Evolutionary conservation across 805 yeast species (phyloP), one percentile per base, ranked within the genome.

Genomic region (Suhomyces tanzawaensis): DNA sequence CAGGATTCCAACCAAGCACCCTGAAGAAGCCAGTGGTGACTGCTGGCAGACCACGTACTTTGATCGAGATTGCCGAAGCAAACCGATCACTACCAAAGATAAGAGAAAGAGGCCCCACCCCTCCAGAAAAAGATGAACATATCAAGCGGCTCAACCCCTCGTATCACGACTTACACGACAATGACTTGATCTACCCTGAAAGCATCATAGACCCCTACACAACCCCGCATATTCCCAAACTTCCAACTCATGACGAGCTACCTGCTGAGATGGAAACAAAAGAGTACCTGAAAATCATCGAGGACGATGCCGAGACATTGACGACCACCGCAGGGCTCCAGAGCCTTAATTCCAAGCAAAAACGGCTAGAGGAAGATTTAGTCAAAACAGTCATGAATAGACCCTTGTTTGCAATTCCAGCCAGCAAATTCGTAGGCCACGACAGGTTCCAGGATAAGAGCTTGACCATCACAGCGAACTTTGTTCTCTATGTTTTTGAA

Each of bases 381-480:
- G 55, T 65, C 4, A 52, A 48, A 32, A 39, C 46, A 25, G 67
- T 64, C 2, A 64, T 65, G 69, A 57, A 63, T 43, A 48, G 56
- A 7, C 65, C 69, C 1, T 42, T 63, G 24, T 37, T 56, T 15
- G 30, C 49, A 2, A 34, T 64, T 14, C 52, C 52, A 7, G 48
- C 58, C 7, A 35, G 41, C n/a, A 42, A 46, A 7, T 30, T 53
- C 12, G 42, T 46, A 5, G 48, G 49, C 3, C 35, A 33, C 7
- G 45, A 47, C 18, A 30, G 44, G 19, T 42, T 34, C 31, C 24
- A 40, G 8, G 52, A 42, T 18, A 34, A 35, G 25, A 44, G 37
- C 4, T 34, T 55, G 16, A 45, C 47, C 2, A 52, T 66, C 17
- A 54, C 69, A 1, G 49, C 53, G 22, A 56, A 56, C 31, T 54